These are phyloP conservation scores for Gastrodia elata DNA, from an alignment of 106 monocot genomes.

Conservation along the genomic window DNA sequence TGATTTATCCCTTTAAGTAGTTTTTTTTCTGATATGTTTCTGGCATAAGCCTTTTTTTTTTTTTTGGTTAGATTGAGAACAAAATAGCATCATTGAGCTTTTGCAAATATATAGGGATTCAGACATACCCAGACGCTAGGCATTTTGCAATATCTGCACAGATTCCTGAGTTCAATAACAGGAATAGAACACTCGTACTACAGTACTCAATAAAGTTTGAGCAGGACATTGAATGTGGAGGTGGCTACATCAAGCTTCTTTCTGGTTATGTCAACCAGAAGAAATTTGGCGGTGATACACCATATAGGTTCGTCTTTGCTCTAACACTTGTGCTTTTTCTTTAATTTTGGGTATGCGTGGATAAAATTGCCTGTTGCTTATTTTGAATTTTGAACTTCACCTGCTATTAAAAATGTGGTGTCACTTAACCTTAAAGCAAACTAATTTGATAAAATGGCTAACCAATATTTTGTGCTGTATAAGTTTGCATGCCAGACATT, in stretches of 20 bases:
- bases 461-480: not conserved
- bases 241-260: slow-evolving; percentile 89
- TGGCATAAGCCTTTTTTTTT: not conserved
- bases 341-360: not conserved
- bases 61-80: not conserved
- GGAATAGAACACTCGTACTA: slow-evolving; percentile 68
- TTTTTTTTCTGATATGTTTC: not conserved
- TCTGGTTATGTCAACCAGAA: slow-evolving; percentile 98
- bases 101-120: slow-evolving; percentile 45
- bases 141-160: slow-evolving; percentile 92
- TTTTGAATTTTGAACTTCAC: not conserved
- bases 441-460: not conserved
- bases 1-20: not conserved
- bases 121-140: slow-evolving; percentile 70
- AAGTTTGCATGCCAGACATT: not conserved
- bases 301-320: slow-evolving; percentile 55
- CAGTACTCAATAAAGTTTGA: slow-evolving; percentile 95
- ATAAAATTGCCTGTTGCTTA: not conserved
- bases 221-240: slow-evolving; percentile 98
- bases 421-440: not conserved
- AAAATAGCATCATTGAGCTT: not conserved
- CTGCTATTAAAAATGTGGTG: not conserved
- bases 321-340: not conserved
- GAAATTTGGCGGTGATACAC: slow-evolving; percentile 93
- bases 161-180: slow-evolving; percentile 79